A percentile compares a stretch with the other conserved stretches of the same genome.
phyloP scores from a whole-genome alignment of 2,329 filamentous ascomycete genomes.

The Ciborinia camelliae region DNA sequence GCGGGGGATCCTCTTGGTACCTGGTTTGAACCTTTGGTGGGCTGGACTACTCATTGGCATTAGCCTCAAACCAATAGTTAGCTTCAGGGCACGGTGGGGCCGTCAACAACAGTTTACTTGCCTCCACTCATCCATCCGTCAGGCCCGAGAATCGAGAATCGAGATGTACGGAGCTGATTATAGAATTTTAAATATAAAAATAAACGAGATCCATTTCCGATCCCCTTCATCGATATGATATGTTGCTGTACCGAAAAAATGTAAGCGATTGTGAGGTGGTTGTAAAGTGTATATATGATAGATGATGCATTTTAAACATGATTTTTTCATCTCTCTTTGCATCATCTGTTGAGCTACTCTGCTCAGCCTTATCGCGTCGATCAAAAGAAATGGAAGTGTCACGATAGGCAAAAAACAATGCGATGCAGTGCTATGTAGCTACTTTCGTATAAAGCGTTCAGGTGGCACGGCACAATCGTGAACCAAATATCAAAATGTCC shows the following conservation, averaged over 20 bases:
- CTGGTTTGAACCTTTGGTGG: neutral
- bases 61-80: conserved; percentile 1
- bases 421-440: too few species aligned
- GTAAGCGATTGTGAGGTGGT: neutral
- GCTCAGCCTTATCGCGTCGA: conserved; percentile 2
- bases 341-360: neutral
- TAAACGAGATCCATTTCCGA: neutral
- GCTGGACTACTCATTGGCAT: conserved; percentile 1
- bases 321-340: neutral
- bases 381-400: neutral
- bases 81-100: neutral
- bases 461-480: neutral
- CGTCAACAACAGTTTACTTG: neutral
- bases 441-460: neutral
- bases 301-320: neutral
- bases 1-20: neutral
- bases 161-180: neutral
- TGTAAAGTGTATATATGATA: neutral
- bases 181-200: neutral
- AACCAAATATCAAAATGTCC: neutral
- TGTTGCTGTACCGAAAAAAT: too few species aligned
- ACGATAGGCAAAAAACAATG: neutral
- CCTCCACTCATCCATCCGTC: neutral
- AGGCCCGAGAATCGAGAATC: too few species aligned
- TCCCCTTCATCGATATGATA: neutral